phyloP scores from a whole-genome alignment of 139 green algal genomes.

The Coelastrella sp. region DNA sequence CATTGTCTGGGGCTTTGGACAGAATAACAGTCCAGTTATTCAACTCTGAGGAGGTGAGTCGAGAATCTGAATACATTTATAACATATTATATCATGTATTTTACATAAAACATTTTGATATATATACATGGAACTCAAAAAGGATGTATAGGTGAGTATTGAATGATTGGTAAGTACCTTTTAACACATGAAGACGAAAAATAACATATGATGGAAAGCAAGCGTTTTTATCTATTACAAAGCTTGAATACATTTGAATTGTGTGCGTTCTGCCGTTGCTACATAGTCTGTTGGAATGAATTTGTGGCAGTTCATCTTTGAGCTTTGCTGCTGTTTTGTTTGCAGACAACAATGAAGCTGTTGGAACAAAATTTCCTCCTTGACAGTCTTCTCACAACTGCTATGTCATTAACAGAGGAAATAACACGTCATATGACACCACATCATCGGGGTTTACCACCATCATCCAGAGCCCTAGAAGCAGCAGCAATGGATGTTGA shows the following conservation, averaged over 20 bases:
- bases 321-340: background rate
- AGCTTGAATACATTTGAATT: too few relatives aligned
- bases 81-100: background rate
- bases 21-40: constrained; percentile 74
- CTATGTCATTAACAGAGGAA: background rate
- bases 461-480: background rate
- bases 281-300: too few relatives aligned
- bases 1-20: constrained; percentile 61
- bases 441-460: background rate
- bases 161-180: too few relatives aligned
- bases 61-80: background rate
- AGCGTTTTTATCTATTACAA: too few relatives aligned
- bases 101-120: too few relatives aligned
- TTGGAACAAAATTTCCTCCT: constrained; percentile 49
- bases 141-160: too few relatives aligned
- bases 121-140: too few relatives aligned
- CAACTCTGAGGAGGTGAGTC: constrained; percentile 62
- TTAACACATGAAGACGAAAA: too few relatives aligned
- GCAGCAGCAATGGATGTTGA: background rate
- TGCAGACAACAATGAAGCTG: constrained; percentile 47
- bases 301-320: too few relatives aligned
- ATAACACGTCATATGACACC: background rate
- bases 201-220: too few relatives aligned
- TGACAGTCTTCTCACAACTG: constrained; percentile 33
- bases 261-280: too few relatives aligned